A percentile compares a stretch with the other conserved stretches of the same genome.
Conservation (phyloP, 306 rosid species). For the Citrullus mucosospermus region DNA sequence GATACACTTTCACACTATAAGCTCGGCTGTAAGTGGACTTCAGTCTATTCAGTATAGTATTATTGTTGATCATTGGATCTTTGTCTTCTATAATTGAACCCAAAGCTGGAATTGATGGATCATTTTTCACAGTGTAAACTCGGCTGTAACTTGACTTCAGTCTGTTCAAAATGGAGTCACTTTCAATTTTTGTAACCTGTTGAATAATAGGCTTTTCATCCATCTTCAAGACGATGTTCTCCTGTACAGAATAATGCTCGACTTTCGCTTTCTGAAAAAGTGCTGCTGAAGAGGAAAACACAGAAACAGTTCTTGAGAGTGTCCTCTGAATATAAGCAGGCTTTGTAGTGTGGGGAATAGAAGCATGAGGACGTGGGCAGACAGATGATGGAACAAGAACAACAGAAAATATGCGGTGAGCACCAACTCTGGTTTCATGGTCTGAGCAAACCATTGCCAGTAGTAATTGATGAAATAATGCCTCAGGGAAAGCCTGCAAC, state of each 20-base stretch:
- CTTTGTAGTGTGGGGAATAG: slow-evolving; percentile 31
- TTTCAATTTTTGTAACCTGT: slow-evolving; percentile 19
- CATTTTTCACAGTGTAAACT: slow-evolving; percentile 23
- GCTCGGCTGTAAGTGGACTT: slow-evolving; percentile 47
- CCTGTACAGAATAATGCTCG: not conserved
- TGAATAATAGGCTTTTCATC: slow-evolving; percentile 1
- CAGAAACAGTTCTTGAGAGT: slow-evolving; percentile 80
- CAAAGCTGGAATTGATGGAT: slow-evolving; percentile 2
- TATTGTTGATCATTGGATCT: slow-evolving; percentile 15
- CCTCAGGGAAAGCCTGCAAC: slow-evolving; percentile 32
- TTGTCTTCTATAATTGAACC: slow-evolving; percentile 11
- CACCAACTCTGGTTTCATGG: slow-evolving; percentile 74
- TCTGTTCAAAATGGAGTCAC: slow-evolving; percentile 37
- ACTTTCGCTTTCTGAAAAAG: slow-evolving; percentile 57
- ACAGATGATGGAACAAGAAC: slow-evolving; percentile 79
- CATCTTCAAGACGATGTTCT: not conserved
- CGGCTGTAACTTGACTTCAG: slow-evolving; percentile 53
- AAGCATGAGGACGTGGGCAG: slow-evolving; percentile 29
- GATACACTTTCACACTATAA: slow-evolving; percentile 16
- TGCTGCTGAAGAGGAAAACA: slow-evolving; percentile 84
- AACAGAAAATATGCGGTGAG: slow-evolving; percentile 78
- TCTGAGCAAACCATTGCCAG: slow-evolving; percentile 86
- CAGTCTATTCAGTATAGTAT: slow-evolving; percentile 36
- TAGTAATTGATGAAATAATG: slow-evolving; percentile 35
- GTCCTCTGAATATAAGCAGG: slow-evolving; percentile 43